phyloP scores from a whole-genome alignment of 768 basidiomycete genomes.

The Leccinum subgranulosum region DNA sequence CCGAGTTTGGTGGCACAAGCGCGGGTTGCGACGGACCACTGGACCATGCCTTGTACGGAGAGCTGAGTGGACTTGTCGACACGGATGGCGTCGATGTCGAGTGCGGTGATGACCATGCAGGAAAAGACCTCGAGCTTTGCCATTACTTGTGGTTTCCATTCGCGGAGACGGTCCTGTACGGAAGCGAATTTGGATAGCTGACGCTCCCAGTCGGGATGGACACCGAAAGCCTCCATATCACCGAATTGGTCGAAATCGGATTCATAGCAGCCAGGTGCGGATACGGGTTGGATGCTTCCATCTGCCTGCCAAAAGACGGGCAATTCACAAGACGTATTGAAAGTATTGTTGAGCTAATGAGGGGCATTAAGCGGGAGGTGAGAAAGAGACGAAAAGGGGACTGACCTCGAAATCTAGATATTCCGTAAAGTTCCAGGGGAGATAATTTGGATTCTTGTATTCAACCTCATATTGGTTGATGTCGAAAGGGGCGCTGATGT shows the following conservation, averaged over 20 bases:
- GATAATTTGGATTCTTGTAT: conserved; percentile 73
- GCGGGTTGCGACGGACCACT: conserved; percentile 73
- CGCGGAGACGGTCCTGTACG: conserved; percentile 92
- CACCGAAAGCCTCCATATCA: conserved; percentile 97
- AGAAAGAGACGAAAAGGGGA: conserved; percentile 2
- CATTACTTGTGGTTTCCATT: conserved; percentile 84
- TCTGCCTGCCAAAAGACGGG: conserved; percentile 82
- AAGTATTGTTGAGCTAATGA: conserved; percentile 58
- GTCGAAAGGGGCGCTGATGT: conserved; percentile 75
- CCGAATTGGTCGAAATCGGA: conserved; percentile 96
- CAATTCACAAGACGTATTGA: conserved; percentile 70
- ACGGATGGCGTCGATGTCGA: conserved; percentile 93
- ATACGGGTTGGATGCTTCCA: conserved; percentile 51
- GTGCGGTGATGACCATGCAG: conserved; percentile 82
- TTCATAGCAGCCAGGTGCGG: conserved; percentile 64
- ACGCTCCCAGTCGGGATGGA: conserved; percentile 92
- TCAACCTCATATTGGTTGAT: conserved; percentile 67
- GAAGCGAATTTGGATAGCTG: conserved; percentile 94
- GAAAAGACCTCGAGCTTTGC: conserved; percentile 73
- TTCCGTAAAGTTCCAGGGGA: conserved; percentile 83
- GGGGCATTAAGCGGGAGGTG: neutral
- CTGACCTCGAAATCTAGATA: conserved; percentile 80
- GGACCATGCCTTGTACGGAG: conserved; percentile 73
- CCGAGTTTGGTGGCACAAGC: conserved; percentile 67
- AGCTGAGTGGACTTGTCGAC: conserved; percentile 95